Evolutionary conservation across 2,329 filamentous ascomycete species (phyloP).

Genomic region (Penicillium sp.): DNA sequence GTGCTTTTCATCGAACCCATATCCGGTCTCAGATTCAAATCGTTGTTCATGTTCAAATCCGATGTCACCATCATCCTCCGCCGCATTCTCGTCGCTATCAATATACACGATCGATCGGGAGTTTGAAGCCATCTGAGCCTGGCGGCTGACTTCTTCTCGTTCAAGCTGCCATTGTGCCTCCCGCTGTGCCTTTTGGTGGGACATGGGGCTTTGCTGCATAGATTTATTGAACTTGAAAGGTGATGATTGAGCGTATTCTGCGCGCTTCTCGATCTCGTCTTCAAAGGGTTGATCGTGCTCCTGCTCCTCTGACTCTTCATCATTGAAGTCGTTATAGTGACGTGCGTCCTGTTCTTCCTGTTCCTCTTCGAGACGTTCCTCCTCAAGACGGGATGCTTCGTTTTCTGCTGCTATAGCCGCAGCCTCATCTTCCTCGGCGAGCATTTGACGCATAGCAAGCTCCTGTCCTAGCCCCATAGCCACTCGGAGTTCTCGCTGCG

Average conservation of each 20-base stretch:
- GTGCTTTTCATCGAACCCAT: constrained; percentile 7
- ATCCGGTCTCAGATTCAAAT: neutral
- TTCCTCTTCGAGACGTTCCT: neutral
- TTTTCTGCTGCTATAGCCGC: constrained; percentile 1
- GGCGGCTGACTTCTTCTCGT: constrained; percentile 44
- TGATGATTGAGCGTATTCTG: neutral
- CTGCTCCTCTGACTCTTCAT: constrained; percentile 9
- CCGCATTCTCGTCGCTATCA: constrained; percentile 37
- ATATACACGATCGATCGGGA: constrained; percentile 46
- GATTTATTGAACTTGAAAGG: neutral
- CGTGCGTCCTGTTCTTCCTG: neutral
- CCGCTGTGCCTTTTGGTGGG: constrained; percentile 16
- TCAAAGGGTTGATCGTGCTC: neutral
- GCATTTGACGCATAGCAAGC: constrained; percentile 38
- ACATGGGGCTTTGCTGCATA: neutral
- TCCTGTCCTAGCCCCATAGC: constrained; percentile 45
- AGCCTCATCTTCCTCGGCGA: constrained; percentile 12
- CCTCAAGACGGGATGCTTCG: constrained; percentile 1
- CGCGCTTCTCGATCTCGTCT: constrained; percentile 6
- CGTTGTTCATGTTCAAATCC: neutral
- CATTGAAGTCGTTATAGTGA: neutral
- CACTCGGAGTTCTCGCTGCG: constrained; percentile 41
- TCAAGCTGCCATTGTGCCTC: constrained; percentile 47
- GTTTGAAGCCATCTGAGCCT: constrained; percentile 43
- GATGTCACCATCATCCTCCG: constrained; percentile 12